phyloP scores from a whole-genome alignment of 2,329 filamentous ascomycete species.

The Epichloe hybrida region DNA sequence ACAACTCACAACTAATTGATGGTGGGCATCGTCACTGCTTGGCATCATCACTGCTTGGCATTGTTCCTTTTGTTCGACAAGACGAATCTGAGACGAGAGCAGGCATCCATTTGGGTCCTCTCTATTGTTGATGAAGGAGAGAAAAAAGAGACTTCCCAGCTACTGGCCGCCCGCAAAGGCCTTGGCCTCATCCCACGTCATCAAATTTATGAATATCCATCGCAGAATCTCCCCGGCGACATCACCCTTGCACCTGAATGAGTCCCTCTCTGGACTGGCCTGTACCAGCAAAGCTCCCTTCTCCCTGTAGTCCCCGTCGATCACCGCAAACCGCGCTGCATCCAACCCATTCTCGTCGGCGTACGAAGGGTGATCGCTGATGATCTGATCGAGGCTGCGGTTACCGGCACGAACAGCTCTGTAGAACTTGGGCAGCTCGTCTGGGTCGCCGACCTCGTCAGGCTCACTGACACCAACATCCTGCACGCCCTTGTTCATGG shows the following conservation, averaged over 20 bases:
- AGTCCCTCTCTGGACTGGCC: background rate
- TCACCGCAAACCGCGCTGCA: background rate
- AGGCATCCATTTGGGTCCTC: background rate
- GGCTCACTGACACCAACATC: background rate
- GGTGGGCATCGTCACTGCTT: background rate
- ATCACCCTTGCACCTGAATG: constrained; percentile 1
- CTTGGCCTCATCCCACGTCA: constrained; percentile 5
- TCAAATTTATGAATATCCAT: constrained; percentile 4
- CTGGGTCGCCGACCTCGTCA: background rate
- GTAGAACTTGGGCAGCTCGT: background rate
- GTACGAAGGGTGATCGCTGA: background rate
- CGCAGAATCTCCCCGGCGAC: constrained; percentile 4
- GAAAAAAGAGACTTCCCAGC: background rate
- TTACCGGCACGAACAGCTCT: background rate
- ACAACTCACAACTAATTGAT: background rate
- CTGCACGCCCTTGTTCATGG: constrained; percentile 1
- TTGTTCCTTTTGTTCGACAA: background rate
- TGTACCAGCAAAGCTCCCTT: constrained; percentile 1
- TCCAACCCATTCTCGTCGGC: background rate
- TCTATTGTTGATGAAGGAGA: background rate
- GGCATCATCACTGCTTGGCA: background rate
- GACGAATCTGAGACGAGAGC: background rate
- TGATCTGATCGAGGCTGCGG: background rate
- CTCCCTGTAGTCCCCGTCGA: background rate
- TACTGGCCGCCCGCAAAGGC: background rate